These are phyloP conservation scores for Tetrapisispora taiwanensis DNA, from an alignment of 805 yeast genomes.

Conservation along the genomic window DNA sequence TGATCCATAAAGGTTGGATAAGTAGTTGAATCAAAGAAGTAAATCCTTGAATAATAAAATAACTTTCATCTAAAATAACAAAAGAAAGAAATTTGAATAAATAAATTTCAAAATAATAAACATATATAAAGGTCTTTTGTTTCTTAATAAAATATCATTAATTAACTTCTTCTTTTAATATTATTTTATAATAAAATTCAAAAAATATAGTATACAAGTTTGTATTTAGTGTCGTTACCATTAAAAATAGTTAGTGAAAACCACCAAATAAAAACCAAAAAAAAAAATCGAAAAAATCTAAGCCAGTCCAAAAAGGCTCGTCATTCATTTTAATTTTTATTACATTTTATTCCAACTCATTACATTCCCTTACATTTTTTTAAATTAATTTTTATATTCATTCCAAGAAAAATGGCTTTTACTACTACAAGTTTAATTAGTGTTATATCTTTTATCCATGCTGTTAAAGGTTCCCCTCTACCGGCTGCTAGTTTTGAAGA, in stretches of 20 bases:
- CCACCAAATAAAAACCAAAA: background rate
- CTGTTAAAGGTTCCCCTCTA: slow-evolving; percentile 1
- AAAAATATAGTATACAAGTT: background rate
- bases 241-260: background rate
- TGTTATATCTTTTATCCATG: background rate
- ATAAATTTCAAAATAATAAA: no score
- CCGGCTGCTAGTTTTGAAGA: background rate
- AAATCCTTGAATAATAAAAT: no score
- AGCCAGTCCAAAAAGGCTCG: slow-evolving; percentile 1
- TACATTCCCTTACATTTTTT: slow-evolving; percentile 1
- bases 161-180: no score
- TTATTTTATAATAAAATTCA: background rate
- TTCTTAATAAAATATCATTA: no score
- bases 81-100: background rate
- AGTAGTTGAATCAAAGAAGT: no score
- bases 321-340: background rate
- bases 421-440: background rate
- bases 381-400: background rate
- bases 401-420: slow-evolving; percentile 1
- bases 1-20: no score
- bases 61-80: no score
- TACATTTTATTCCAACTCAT: background rate
- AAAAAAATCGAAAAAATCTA: background rate
- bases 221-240: background rate
- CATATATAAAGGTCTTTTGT: no score